Percentiles rank a stretch among this genome's conserved stretches.
Evolutionary conservation across 768 basidiomycete species (phyloP).

Genomic region (Lactarius trivialis): DNA sequence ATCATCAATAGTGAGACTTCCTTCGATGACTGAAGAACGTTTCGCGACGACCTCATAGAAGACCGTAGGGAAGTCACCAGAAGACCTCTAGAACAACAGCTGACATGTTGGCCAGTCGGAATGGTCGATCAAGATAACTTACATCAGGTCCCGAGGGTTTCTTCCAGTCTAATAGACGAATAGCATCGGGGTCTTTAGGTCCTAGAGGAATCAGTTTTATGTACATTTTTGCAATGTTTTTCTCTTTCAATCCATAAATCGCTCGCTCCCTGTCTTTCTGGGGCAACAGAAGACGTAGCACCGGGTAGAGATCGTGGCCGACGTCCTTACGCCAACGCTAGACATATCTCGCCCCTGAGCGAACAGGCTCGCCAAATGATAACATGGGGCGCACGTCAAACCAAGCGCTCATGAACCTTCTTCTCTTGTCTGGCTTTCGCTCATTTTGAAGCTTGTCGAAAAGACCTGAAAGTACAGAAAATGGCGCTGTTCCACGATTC

Average conservation of each 20-base stretch:
- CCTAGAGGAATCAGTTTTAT: slow-evolving; percentile 85
- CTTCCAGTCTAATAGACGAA: slow-evolving; percentile 87
- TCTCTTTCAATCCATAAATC: slow-evolving; percentile 92
- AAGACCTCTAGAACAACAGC: slow-evolving; percentile 43
- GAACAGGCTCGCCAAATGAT: background rate
- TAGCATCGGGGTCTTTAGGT: slow-evolving; percentile 70
- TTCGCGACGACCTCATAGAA: slow-evolving; percentile 82
- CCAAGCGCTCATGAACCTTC: slow-evolving; percentile 66
- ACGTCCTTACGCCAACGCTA: slow-evolving; percentile 84
- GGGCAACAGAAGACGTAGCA: slow-evolving; percentile 82
- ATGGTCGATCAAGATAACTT: slow-evolving; percentile 25
- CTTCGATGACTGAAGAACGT: slow-evolving; percentile 72
- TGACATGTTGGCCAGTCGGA: background rate
- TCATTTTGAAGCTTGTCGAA: slow-evolving; percentile 73
- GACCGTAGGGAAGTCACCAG: slow-evolving; percentile 86
- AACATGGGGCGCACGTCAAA: slow-evolving; percentile 54
- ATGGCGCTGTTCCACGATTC: slow-evolving; percentile 64
- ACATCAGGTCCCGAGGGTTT: slow-evolving; percentile 65
- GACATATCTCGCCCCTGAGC: slow-evolving; percentile 20
- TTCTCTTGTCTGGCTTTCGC: slow-evolving; percentile 66
- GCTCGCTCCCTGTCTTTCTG: slow-evolving; percentile 96
- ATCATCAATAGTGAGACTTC: slow-evolving; percentile 72
- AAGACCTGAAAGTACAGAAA: slow-evolving; percentile 57
- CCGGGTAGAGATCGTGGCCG: slow-evolving; percentile 84
- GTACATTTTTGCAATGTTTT: slow-evolving; percentile 87